These are phyloP conservation scores for Dimargaris xerosporica DNA, from an alignment of 192 early-diverging fungal genomes.

Conservation along the genomic window DNA sequence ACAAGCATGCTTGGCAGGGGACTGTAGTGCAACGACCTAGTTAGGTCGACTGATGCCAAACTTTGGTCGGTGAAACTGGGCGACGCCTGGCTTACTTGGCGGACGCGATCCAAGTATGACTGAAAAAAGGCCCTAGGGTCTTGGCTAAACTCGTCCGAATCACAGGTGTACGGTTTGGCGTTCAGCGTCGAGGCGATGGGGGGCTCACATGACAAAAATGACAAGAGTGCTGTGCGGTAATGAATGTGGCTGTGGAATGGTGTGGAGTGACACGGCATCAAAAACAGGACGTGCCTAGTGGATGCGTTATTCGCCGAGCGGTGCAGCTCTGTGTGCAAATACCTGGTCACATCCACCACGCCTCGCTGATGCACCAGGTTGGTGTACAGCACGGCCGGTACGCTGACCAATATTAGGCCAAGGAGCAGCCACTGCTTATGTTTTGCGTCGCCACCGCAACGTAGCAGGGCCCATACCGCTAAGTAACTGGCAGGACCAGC, in stretches of 20 bases:
- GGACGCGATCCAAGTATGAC: slow-evolving; percentile 16
- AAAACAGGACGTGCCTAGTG: slow-evolving; percentile 39
- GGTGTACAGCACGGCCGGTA: slow-evolving; percentile 52
- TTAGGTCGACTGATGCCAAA: background rate
- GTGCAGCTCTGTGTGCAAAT: slow-evolving; percentile 35
- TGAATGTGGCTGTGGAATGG: slow-evolving; percentile 84
- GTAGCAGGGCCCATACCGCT: too few species aligned
- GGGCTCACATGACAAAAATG: slow-evolving; percentile 86
- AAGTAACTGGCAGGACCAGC: too few species aligned
- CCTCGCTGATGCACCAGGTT: slow-evolving; percentile 78
- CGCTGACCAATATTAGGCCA: slow-evolving; percentile 14
- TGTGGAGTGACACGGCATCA: slow-evolving; percentile 98
- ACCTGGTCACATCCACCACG: slow-evolving; percentile 71
- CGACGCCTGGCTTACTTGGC: background rate
- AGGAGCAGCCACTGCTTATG: too few species aligned
- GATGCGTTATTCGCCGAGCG: slow-evolving; percentile 5
- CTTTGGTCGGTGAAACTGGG: background rate
- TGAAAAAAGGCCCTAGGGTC: slow-evolving; percentile 44
- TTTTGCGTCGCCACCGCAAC: too few species aligned
- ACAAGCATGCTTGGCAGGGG: slow-evolving; percentile 59
- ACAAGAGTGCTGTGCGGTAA: slow-evolving; percentile 37
- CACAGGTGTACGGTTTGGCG: slow-evolving; percentile 1
- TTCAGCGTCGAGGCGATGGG: slow-evolving; percentile 37
- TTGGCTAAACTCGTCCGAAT: slow-evolving; percentile 58
- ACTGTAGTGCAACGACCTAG: slow-evolving; percentile 12